Evolutionary conservation across 2,329 filamentous ascomycete genomes (phyloP).

Genomic region (Botrytis byssoidea): DNA sequence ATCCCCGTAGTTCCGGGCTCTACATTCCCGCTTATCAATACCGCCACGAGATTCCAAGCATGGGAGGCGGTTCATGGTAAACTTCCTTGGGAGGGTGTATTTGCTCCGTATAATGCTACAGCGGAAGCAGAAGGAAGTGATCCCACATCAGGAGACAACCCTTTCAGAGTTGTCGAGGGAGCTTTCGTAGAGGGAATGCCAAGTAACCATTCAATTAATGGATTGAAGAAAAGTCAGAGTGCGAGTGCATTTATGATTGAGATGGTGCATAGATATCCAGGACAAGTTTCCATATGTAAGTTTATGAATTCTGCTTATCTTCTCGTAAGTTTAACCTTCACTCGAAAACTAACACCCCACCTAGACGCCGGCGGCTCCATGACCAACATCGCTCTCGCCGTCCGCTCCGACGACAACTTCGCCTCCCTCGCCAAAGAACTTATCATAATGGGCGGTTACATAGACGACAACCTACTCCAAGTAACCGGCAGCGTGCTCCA

Average conservation of each 20-base stretch:
- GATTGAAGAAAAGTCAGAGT: conserved; percentile 32
- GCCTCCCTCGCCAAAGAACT: conserved; percentile 47
- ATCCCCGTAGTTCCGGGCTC: conserved; percentile 49
- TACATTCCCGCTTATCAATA: conserved; percentile 49
- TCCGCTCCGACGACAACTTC: conserved; percentile 47
- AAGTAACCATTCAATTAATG: conserved; percentile 43
- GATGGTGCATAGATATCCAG: conserved; percentile 49
- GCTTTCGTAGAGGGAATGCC: conserved; percentile 50
- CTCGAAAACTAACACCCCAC: not conserved
- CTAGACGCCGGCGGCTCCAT: conserved; percentile 44
- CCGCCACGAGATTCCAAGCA: conserved; percentile 44
- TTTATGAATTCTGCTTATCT: no score
- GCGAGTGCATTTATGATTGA: conserved; percentile 50
- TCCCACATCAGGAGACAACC: conserved; percentile 45
- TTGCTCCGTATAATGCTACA: conserved; percentile 45
- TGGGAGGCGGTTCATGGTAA: conserved; percentile 47
- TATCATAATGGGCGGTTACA: conserved; percentile 51
- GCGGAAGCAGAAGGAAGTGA: conserved; percentile 45
- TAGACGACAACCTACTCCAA: conserved; percentile 45
- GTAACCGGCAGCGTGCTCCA: conserved; percentile 35
- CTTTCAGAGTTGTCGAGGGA: conserved; percentile 42
- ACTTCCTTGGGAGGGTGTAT: conserved; percentile 48
- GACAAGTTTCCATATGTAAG: conserved; percentile 47
- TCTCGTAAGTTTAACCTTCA: not conserved
- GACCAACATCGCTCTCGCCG: conserved; percentile 50